A percentile compares a stretch with the other conserved stretches of the same genome.
Evolutionary conservation across 2,329 filamentous ascomycete genomes (phyloP).

Genomic region (Colletotrichum theobromicola): DNA sequence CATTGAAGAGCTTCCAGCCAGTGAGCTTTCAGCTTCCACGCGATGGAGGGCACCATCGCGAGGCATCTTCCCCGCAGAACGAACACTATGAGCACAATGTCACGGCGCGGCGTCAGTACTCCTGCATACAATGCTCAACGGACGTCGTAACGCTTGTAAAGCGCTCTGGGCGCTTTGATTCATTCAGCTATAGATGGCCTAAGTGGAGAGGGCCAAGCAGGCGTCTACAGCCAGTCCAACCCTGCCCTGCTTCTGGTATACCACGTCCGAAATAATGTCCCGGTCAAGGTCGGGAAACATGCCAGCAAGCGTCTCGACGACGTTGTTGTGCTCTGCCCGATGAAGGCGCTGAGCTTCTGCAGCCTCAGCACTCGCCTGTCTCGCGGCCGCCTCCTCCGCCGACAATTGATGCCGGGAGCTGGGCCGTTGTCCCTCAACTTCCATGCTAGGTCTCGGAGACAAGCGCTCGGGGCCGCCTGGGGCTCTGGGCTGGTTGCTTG

Average conservation of each 20-base stretch:
- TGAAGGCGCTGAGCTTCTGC: slow-evolving; percentile 87
- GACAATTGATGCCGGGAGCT: slow-evolving; percentile 50
- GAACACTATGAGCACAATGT: background rate
- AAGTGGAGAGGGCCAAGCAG: slow-evolving; percentile 72
- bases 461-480: slow-evolving; percentile 38
- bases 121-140: rapidly evolving
- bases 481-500: slow-evolving; percentile 40
- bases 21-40: background rate
- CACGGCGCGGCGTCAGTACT: background rate
- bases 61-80: background rate
- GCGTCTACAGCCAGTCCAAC: slow-evolving; percentile 87
- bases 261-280: slow-evolving; percentile 96
- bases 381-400: slow-evolving; percentile 86
- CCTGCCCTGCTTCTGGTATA: slow-evolving; percentile 92
- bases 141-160: background rate
- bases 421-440: slow-evolving; percentile 24
- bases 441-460: slow-evolving; percentile 36
- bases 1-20: background rate
- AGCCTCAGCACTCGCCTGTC: slow-evolving; percentile 87
- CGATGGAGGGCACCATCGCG: background rate
- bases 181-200: background rate
- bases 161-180: background rate
- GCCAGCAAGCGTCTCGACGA: slow-evolving; percentile 90
- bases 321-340: slow-evolving; percentile 82
- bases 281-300: slow-evolving; percentile 97